These are phyloP conservation scores for Jasminum sambac DNA, from an alignment of 257 asterid species.

Conservation along the genomic window DNA sequence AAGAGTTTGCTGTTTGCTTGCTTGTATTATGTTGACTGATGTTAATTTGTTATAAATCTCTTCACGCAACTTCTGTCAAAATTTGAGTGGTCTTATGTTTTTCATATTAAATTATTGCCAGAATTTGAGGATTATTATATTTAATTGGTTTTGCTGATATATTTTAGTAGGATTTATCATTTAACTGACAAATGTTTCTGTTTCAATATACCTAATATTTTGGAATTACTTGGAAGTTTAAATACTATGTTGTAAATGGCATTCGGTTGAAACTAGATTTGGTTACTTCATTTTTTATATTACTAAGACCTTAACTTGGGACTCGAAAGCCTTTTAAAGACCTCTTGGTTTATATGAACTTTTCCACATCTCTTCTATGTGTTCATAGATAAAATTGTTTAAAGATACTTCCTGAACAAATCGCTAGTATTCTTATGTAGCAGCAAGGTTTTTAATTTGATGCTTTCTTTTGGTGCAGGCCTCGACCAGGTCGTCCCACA, in stretches of 20 bases:
- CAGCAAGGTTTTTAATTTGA: background rate
- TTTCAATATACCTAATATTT: background rate
- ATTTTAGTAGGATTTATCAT: background rate
- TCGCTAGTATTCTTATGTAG: background rate
- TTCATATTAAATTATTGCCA: background rate
- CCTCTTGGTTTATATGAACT: no score
- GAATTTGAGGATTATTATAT: background rate
- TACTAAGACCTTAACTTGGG: background rate
- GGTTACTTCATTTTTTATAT: background rate
- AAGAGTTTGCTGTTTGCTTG: background rate
- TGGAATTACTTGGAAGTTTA: background rate
- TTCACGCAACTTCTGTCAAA: background rate
- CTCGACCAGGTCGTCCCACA: conserved; percentile 51
- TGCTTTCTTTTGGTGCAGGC: conserved; percentile 33
- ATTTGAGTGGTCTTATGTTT: background rate
- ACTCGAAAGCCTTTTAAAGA: no score
- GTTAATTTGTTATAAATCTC: background rate
- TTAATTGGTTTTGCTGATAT: background rate
- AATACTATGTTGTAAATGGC: background rate
- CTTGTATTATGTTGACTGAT: background rate
- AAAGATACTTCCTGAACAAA: background rate
- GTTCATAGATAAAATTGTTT: no score
- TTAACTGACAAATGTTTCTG: background rate
- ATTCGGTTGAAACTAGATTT: background rate
- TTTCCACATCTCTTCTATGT: no score